These are phyloP conservation scores for Paecilomyces dactylethromorphus DNA, from an alignment of 2,329 filamentous ascomycete species.

Conservation along the genomic window DNA sequence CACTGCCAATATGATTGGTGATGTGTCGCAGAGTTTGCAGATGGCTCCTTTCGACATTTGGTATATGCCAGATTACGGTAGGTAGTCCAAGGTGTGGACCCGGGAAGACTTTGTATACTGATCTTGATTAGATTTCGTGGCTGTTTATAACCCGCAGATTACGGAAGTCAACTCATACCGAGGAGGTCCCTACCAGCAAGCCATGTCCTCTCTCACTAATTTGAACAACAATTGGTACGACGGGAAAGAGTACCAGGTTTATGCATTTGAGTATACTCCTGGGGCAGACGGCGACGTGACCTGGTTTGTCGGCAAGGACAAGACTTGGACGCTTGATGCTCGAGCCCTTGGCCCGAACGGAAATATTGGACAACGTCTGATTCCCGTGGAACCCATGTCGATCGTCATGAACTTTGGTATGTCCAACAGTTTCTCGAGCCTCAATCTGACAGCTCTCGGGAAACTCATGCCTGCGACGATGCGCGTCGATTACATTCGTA, in stretches of 20 bases:
- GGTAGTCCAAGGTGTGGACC: conserved; percentile 2
- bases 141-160: conserved; percentile 55
- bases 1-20: conserved; percentile 46
- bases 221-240: conserved; percentile 63
- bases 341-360: conserved; percentile 60
- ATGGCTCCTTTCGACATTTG: conserved; percentile 64
- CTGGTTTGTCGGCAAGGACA: conserved; percentile 62
- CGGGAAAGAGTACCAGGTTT: conserved; percentile 56
- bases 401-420: conserved; percentile 66
- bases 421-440: conserved; percentile 57
- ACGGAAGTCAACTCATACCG: conserved; percentile 55
- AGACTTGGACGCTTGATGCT: conserved; percentile 58
- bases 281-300: conserved; percentile 55
- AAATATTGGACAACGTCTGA: conserved; percentile 59
- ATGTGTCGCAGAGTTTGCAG: conserved; percentile 61
- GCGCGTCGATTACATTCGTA: conserved; percentile 63
- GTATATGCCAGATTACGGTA: conserved; percentile 58
- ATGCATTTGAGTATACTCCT: conserved; percentile 58
- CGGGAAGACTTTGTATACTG: neutral
- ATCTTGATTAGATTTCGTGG: conserved; percentile 47
- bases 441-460: conserved; percentile 53
- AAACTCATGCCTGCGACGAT: conserved; percentile 57
- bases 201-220: conserved; percentile 54
- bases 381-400: conserved; percentile 62
- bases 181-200: conserved; percentile 58